Evolutionary conservation across 306 rosid genomes (phyloP).

Genomic region (Corylus heterophylla): DNA sequence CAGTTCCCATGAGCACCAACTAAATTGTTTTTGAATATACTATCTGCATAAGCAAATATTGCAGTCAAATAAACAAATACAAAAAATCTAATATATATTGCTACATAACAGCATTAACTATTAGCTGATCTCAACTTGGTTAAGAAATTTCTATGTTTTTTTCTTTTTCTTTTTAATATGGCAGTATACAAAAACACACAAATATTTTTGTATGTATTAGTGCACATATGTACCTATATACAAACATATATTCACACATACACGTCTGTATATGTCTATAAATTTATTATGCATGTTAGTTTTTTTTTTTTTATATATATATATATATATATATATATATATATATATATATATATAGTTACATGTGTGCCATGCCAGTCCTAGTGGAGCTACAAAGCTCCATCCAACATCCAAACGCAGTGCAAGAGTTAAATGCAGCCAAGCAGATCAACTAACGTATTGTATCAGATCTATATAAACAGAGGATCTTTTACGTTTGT

Average conservation of each 20-base stretch:
- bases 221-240: not conserved
- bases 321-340: too few species aligned
- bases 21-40: conserved; percentile 26
- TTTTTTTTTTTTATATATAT: too few species aligned
- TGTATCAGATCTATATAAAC: conserved; percentile 1
- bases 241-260: not conserved
- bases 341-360: too few species aligned
- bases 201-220: not conserved
- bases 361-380: not conserved
- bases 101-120: not conserved
- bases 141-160: not conserved
- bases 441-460: not conserved
- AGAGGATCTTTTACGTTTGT: not conserved
- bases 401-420: not conserved
- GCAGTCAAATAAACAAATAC: conserved; percentile 8
- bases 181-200: not conserved
- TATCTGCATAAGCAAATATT: conserved; percentile 31
- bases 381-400: not conserved
- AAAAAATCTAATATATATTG: not conserved
- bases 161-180: not conserved
- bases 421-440: not conserved
- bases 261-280: not conserved
- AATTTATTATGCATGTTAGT: not conserved
- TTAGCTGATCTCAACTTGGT: not conserved
- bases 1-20: conserved; percentile 67